A percentile compares a stretch with the other conserved stretches of the same genome.
Conservation (phyloP, 495 filamentous ascomycete genomes). For the Hapsidospora chrysogenum region DNA sequence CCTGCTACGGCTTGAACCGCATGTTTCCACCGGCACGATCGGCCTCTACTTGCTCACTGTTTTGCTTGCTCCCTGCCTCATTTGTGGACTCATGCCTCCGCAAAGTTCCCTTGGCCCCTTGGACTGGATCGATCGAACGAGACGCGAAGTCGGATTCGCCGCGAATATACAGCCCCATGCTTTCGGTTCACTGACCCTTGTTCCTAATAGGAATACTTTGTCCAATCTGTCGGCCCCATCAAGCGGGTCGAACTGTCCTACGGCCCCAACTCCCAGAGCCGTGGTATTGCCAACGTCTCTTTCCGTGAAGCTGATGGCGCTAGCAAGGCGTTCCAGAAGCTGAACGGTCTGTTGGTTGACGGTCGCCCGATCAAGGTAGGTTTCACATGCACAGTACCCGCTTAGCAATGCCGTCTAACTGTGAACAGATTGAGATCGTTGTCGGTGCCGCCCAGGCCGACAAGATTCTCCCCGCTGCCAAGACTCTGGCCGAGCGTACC, state of each 20-base stretch:
- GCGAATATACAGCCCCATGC: neutral
- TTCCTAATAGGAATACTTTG: constrained; percentile 81
- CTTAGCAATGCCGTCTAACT: constrained; percentile 9
- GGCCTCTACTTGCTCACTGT: constrained; percentile 21
- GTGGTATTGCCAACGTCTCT: constrained; percentile 54
- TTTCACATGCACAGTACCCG: neutral
- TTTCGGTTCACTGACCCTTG: constrained; percentile 9
- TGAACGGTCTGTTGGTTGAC: constrained; percentile 82
- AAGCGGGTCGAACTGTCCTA: constrained; percentile 81
- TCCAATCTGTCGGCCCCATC: constrained; percentile 71
- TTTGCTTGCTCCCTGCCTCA: constrained; percentile 14
- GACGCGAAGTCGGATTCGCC: constrained; percentile 1
- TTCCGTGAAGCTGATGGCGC: constrained; percentile 67
- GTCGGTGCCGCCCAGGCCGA: constrained; percentile 59
- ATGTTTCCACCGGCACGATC: too few species aligned
- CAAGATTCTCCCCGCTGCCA: constrained; percentile 39
- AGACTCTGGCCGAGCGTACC: constrained; percentile 76
- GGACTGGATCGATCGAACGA: constrained; percentile 2
- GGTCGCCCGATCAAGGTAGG: constrained; percentile 76
- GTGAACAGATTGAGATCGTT: constrained; percentile 67
- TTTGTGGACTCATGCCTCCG: neutral
- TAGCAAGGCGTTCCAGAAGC: constrained; percentile 58
- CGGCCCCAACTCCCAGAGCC: constrained; percentile 78
- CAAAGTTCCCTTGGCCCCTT: neutral
- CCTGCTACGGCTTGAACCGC: too few species aligned